Evolutionary conservation across 73 alveolate genomes (phyloP).

Genomic region (Paramecium caudatum): DNA sequence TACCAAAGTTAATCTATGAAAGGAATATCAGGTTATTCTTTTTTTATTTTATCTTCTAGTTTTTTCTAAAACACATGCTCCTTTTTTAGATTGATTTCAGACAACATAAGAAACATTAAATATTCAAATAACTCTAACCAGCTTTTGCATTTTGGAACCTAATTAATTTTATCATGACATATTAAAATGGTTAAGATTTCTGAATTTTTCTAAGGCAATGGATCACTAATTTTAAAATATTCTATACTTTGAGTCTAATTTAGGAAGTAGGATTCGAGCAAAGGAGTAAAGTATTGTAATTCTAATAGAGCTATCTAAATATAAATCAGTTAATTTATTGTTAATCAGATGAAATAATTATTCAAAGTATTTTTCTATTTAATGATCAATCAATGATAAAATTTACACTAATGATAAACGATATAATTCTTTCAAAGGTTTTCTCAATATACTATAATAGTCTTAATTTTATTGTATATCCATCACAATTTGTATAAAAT

Average conservation of each 20-base stretch:
- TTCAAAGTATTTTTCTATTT: constrained; percentile 8
- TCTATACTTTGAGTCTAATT: constrained; percentile 22
- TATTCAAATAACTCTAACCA: not conserved
- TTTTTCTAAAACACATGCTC: constrained; percentile 39
- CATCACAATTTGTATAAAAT: not conserved
- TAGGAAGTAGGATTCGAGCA: not conserved
- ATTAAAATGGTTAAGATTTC: not conserved
- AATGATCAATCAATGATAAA: not conserved
- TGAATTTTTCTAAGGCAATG: not conserved
- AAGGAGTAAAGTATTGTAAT: constrained; percentile 6
- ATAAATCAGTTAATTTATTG: not conserved
- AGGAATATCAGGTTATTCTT: constrained; percentile 23
- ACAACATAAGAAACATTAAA: not conserved
- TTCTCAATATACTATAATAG: not conserved
- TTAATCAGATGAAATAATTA: not conserved
- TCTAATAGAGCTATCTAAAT: not conserved
- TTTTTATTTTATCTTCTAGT: constrained; percentile 27
- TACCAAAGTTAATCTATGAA: constrained; percentile 51
- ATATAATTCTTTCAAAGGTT: constrained; percentile 15
- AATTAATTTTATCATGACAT: constrained; percentile 10
- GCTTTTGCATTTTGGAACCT: not conserved
- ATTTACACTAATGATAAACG: too few species aligned
- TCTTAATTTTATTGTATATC: not conserved
- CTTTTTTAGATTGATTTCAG: constrained; percentile 45
- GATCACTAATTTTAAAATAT: not conserved